Evolutionary conservation across 2,329 filamentous ascomycete species (phyloP).

Genomic region (Fusarium sp.): DNA sequence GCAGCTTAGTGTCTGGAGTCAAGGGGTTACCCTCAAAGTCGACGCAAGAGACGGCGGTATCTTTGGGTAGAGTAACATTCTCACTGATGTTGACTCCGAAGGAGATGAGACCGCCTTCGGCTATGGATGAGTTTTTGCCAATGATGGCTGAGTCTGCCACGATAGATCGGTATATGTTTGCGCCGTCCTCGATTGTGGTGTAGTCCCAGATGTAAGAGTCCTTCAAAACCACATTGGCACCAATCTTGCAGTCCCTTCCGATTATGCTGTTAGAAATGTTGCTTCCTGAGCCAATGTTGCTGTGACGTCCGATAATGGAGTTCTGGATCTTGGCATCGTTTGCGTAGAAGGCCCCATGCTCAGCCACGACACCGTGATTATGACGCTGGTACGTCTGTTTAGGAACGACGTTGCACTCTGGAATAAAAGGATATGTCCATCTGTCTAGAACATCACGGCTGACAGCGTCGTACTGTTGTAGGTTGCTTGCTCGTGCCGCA

Average conservation of each 20-base stretch:
- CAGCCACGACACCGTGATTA: conserved; percentile 78
- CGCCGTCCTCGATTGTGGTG: conserved; percentile 78
- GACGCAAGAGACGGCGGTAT: conserved; percentile 51
- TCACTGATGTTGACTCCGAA: conserved; percentile 80
- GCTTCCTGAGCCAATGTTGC: conserved; percentile 78
- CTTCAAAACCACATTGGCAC: conserved; percentile 81
- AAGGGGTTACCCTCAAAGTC: conserved; percentile 52
- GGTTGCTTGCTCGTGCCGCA: conserved; percentile 84
- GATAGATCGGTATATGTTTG: conserved; percentile 76
- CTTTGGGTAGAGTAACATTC: conserved; percentile 58
- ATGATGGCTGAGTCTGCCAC: conserved; percentile 79
- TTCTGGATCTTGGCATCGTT: conserved; percentile 76
- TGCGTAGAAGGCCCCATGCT: conserved; percentile 79
- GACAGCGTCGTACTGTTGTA: conserved; percentile 90
- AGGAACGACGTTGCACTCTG: conserved; percentile 85
- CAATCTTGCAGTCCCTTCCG: conserved; percentile 86
- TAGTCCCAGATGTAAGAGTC: conserved; percentile 92
- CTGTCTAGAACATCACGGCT: conserved; percentile 86
- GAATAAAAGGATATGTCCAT: conserved; percentile 90
- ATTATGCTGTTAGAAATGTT: conserved; percentile 81
- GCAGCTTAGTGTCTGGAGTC: conserved; percentile 56
- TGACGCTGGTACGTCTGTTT: conserved; percentile 80
- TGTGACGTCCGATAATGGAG: conserved; percentile 81
- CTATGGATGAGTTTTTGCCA: conserved; percentile 76
- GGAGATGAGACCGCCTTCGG: conserved; percentile 81